phyloP scores from a whole-genome alignment of 208 protist species.

The Trypanosoma conorhini region DNA sequence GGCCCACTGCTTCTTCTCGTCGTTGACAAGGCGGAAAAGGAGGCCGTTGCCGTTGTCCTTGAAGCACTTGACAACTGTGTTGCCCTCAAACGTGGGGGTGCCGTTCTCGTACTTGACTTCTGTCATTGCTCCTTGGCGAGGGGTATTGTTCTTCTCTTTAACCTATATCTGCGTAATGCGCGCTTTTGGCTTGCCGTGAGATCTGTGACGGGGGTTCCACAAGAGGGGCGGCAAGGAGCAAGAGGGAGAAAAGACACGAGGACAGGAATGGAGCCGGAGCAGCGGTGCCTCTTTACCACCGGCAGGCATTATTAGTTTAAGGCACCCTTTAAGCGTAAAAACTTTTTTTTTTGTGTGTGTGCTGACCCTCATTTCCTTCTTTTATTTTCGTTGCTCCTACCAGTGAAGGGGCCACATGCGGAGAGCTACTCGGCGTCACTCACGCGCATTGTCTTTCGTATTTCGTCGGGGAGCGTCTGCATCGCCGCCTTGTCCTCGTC shows the following conservation, averaged over 20 bases:
- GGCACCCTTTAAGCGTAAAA: no score
- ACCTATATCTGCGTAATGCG: background rate
- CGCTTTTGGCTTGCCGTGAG: background rate
- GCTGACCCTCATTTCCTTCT: no score
- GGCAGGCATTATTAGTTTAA: no score
- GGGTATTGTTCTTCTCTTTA: background rate
- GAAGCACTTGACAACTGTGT: constrained; percentile 74
- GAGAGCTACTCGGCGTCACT: background rate
- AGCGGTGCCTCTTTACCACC: no score
- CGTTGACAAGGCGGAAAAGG: constrained; percentile 81
- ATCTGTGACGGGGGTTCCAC: background rate
- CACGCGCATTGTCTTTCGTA: constrained; percentile 14
- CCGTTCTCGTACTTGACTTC: constrained; percentile 72
- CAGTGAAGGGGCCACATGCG: constrained; percentile 2
- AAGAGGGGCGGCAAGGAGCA: background rate
- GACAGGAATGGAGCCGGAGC: background rate
- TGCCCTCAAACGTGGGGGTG: constrained; percentile 49
- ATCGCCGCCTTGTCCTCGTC: constrained; percentile 27
- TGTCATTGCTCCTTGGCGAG: constrained; percentile 36
- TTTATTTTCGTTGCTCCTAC: constrained; percentile 12
- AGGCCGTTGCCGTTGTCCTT: constrained; percentile 83
- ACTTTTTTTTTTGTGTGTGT: no score
- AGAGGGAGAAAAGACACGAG: background rate
- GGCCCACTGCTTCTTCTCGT: constrained; percentile 74
- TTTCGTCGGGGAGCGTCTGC: constrained; percentile 23